Base-by-base conservation (phyloP, 768 basidiomycete species). In the Lactarius trivialis region DNA sequence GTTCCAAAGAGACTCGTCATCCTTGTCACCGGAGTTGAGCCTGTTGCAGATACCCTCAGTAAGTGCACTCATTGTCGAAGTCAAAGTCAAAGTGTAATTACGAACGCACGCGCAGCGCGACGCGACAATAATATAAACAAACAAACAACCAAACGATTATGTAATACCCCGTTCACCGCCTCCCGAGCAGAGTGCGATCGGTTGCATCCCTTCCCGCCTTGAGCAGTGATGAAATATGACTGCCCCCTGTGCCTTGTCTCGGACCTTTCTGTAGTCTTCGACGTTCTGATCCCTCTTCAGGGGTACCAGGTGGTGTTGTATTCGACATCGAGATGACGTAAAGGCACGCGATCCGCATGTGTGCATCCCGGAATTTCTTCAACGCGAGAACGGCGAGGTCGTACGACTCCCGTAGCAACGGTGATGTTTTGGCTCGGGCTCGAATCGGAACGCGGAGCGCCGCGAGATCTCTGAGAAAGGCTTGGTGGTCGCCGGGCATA, bases 161-260 rank as follows among this genome's bases (percentile, higher is more conserved):
- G 32, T 48, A 67, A 62, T 54, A 17, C 41, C 11, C 17, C 28
- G 52, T 39, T 57, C 34, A 77, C 58, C 74, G 75, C 41, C 73
- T 70, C 67, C 75, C 80, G 61, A 89, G 67, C 63, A 83, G 72
- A 11, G 89, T 77, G 11, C 90, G 81, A 59, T 75, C 70, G 7
- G 96, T 98, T 33, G 93, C 90, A 68, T 97, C 95, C 61, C 96
- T 82, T 14, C 91, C 91, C 21, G 89, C 85, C 74, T 97, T 98
- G 61, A 99, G 78, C 52, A 97, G 82, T 12, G 82, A 73, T 14
- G 91, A 83, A 24, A 98, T 76, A 41, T 87, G 85, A 64, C 88
- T 97, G 2, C 96, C 96, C 33, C 96, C 96, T 0, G 96, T 98
- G 2, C 96, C 96, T 43, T 85, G 82, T 17, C 84, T 81, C 24